Evolutionary conservation across 148 eudicot species (phyloP).

Genomic region (Cornus suecica): DNA sequence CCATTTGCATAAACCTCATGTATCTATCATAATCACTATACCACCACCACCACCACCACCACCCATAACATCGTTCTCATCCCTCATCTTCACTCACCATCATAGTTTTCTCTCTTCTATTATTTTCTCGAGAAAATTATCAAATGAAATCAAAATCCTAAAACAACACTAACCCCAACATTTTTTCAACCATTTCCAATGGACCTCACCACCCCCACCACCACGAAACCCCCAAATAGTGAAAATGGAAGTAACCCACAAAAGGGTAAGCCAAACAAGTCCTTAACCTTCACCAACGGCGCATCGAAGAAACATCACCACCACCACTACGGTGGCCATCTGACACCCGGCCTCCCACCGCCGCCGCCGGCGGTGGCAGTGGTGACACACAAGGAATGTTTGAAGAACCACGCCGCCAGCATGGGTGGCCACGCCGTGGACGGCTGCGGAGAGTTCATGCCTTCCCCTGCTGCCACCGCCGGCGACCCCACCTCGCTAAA

Average conservation of each 20-base stretch:
- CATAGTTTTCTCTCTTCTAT: neutral
- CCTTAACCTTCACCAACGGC: constrained; percentile 30
- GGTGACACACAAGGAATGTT: constrained; percentile 60
- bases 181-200: constrained; percentile 5
- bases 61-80: neutral
- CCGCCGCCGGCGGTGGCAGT: constrained; percentile 3
- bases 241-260: constrained; percentile 55
- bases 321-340: constrained; percentile 8
- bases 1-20: neutral
- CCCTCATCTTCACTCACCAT: neutral
- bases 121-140: neutral
- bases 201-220: constrained; percentile 19
- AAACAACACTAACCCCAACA: neutral
- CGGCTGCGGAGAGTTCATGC: constrained; percentile 91
- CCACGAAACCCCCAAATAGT: constrained; percentile 27
- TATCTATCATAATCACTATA: neutral
- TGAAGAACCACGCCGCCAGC: constrained; percentile 75
- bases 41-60: neutral
- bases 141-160: neutral
- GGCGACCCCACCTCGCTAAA: constrained; percentile 46
- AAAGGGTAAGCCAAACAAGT: constrained; percentile 14
- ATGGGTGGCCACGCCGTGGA: constrained; percentile 81
- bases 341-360: neutral
- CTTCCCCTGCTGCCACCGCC: constrained; percentile 35
- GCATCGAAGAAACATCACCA: constrained; percentile 12